A percentile compares a stretch with the other conserved stretches of the same genome.
phyloP scores from a whole-genome alignment of 371 early-diverging fungal species.

The Saksenaea oblongispora region DNA sequence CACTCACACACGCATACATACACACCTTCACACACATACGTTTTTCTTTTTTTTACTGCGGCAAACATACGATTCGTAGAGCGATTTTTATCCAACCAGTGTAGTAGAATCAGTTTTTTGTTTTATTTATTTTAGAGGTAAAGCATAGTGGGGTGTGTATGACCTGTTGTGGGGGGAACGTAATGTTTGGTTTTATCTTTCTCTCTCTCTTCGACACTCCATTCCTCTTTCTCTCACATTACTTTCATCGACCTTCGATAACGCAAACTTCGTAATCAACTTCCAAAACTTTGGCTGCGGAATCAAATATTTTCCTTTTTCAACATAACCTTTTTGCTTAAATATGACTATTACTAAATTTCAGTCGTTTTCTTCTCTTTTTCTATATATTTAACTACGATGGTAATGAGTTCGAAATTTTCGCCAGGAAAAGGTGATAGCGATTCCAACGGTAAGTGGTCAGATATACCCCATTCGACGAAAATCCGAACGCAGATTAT shows the following conservation, averaged over 20 bases:
- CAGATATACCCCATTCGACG: not conserved
- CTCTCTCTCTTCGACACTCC: not conserved
- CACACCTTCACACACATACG: too few relatives aligned
- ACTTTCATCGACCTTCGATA: not conserved
- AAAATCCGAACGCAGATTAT: not conserved
- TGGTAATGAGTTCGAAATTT: not conserved
- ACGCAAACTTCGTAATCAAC: not conserved
- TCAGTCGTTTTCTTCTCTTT: not conserved
- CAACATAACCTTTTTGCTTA: not conserved
- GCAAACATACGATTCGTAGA: too few relatives aligned
- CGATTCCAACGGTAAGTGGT: not conserved
- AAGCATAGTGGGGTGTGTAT: not conserved
- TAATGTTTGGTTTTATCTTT: slow-evolving; percentile 1
- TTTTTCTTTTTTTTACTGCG: too few relatives aligned
- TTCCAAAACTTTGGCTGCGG: not conserved
- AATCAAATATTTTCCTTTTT: not conserved
- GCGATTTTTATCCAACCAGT: not conserved
- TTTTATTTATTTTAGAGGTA: not conserved
- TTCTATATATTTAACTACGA: not conserved
- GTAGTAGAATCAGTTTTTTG: not conserved
- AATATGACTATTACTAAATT: not conserved
- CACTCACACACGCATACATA: too few relatives aligned
- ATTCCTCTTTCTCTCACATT: not conserved
- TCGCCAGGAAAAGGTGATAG: not conserved
- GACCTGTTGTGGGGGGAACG: not conserved